Evolutionary conservation across 2,329 filamentous ascomycete species (phyloP).

Genomic region (Trichoderma sp.): DNA sequence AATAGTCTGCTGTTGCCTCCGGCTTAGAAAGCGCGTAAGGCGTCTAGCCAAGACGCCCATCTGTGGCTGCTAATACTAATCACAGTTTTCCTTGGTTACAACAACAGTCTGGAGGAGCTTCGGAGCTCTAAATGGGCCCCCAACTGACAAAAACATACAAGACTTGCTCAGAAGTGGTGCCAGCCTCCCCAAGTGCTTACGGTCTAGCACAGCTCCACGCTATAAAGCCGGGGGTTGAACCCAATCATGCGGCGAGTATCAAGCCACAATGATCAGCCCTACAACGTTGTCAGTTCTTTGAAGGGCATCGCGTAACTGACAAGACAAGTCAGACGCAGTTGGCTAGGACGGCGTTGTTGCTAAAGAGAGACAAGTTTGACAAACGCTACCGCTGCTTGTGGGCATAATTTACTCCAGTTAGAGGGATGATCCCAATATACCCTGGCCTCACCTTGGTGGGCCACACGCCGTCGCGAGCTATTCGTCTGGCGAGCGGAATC

Average conservation of each 20-base stretch:
- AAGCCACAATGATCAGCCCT: constrained; percentile 13
- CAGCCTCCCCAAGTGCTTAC: constrained; percentile 12
- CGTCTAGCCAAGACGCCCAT: not conserved
- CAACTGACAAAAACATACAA: not conserved
- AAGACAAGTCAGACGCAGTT: not conserved
- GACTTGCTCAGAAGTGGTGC: not conserved
- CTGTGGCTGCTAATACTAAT: not conserved
- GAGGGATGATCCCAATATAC: not conserved
- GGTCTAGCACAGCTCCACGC: not conserved
- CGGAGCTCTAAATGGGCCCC: not conserved
- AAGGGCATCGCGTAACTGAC: not conserved
- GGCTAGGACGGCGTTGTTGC: not conserved
- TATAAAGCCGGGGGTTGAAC: not conserved
- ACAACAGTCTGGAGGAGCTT: not conserved
- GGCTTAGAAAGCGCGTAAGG: not conserved
- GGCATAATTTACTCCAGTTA: not conserved
- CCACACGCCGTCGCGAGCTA: not conserved
- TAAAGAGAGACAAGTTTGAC: not conserved
- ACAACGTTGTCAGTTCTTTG: not conserved
- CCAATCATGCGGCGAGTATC: not conserved
- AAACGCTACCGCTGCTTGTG: not conserved
- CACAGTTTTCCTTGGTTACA: not conserved
- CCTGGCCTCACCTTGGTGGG: not conserved
- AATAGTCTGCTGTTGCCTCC: not conserved
- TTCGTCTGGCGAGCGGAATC: not conserved